Base-by-base conservation (phyloP, 2,329 filamentous ascomycete species). In the Stemphylium lycopersici region DNA sequence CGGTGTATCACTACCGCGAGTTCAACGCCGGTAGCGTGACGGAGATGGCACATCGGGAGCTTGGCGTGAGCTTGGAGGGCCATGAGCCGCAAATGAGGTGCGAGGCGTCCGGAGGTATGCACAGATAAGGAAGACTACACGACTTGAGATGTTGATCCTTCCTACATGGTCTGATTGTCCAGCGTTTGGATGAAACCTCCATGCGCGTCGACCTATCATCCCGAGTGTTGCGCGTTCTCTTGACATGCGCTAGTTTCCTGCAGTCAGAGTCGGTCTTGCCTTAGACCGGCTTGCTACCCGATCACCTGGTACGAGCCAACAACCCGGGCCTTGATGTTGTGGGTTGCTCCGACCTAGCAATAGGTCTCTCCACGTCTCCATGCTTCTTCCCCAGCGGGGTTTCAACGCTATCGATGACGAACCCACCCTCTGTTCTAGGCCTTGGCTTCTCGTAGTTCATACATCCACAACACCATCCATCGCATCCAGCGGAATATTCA, bases 271-370 rank as follows among this genome's bases (percentile, higher is more conserved):
- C 32, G 16, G 8, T 7, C 32, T 24, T 26, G 34, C 20, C 42
- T 29, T 13, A 32, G 32, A 45, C 20, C 32, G n/a, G 32, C 20
- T 36, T 36, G 20, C 36, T 34, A 36, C 31, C 42, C 32, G 32
- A 36, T 36, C 20, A 24, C 42, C 18, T 45, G 42, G 42, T 45
- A 45, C 20, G 42, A 26, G 42, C 42, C 42, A 45, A 12, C 24
- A n/a, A 32, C 26, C 20, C 26, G 42, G 42, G 42, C 42, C 42
- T 45, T 13, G 7, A 11, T 15, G 42, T 45, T 24, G 42, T 26
- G n/a, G 31, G 12, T 24, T 18, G 15, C 32, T n/a, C 32, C 42
- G 13, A 18, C 13, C 42, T 20, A 43, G 24, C 42, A 36, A 32
- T 2, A 20, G 20, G 36, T 45, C 42, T 36, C 42, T 45, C 42